A percentile compares a stretch with the other conserved stretches of the same genome.
phyloP scores from a whole-genome alignment of 1,284 basidiomycete genomes.

The Cerrena zonata region DNA sequence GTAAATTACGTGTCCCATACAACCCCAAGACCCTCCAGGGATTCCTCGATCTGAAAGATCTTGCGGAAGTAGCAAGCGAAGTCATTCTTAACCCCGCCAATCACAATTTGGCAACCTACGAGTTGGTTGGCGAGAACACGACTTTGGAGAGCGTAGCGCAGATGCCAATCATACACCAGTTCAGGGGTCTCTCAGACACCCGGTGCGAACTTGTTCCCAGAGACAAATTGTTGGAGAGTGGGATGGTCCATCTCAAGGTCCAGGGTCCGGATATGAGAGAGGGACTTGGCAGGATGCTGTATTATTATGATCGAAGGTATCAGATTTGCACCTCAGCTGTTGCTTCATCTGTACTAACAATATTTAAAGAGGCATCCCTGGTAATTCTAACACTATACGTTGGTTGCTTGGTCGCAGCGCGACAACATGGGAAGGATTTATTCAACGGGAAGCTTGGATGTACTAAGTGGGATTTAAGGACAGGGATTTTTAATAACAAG shows the following conservation, averaged over 20 bases:
- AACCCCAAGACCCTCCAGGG: conserved; percentile 23
- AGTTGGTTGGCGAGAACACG: conserved; percentile 27
- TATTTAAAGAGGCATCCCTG: conserved; percentile 27
- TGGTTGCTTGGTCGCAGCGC: conserved; percentile 31
- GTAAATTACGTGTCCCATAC: conserved; percentile 19
- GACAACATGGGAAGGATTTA: conserved; percentile 18
- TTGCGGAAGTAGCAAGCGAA: conserved; percentile 21
- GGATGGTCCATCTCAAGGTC: conserved; percentile 11
- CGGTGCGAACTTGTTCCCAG: conserved; percentile 13
- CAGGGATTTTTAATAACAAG: no score
- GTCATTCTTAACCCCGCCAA: conserved; percentile 24
- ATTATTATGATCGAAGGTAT: conserved; percentile 29
- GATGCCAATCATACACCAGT: conserved; percentile 16
- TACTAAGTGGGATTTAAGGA: no score
- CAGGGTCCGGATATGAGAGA: conserved; percentile 18
- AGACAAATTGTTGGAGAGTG: conserved; percentile 11
- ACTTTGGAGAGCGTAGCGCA: conserved; percentile 25
- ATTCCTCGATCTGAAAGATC: conserved; percentile 29
- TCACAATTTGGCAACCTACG: conserved; percentile 29
- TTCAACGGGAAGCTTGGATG: conserved; percentile 18
- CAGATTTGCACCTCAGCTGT: not conserved
- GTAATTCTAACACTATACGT: conserved; percentile 26
- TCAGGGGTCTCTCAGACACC: conserved; percentile 13
- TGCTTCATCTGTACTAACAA: not conserved
- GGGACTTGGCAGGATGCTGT: conserved; percentile 25